phyloP scores from a whole-genome alignment of 1,284 basidiomycete species.

The Ceratobasidium sp. region DNA sequence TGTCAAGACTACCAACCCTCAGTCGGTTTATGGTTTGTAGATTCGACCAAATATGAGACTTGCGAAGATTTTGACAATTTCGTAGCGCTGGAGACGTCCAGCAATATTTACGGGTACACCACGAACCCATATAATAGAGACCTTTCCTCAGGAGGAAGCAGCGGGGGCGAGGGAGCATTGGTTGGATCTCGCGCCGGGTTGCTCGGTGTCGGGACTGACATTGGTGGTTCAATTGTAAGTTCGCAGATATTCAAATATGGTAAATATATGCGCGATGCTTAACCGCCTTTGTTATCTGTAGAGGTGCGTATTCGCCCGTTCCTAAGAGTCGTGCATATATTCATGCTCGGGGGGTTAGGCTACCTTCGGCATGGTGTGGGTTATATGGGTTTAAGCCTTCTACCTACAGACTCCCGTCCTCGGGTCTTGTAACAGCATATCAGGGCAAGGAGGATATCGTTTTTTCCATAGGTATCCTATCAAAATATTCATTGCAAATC shows the following conservation, averaged over 20 bases:
- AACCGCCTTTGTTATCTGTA: too few relatives aligned
- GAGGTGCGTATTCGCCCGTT: too few relatives aligned
- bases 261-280: too few relatives aligned
- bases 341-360: slow-evolving; percentile 6
- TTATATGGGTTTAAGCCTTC: slow-evolving; percentile 64
- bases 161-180: slow-evolving; percentile 69
- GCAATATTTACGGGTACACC: slow-evolving; percentile 61
- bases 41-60: slow-evolving; percentile 10
- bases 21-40: slow-evolving; percentile 57
- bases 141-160: slow-evolving; percentile 64
- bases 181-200: slow-evolving; percentile 63
- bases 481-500: slow-evolving; percentile 47
- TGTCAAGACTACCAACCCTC: slow-evolving; percentile 64
- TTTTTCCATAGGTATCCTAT: slow-evolving; percentile 32
- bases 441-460: slow-evolving; percentile 59
- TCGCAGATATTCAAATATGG: too few relatives aligned
- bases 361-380: slow-evolving; percentile 59
- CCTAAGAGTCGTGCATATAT: too few relatives aligned
- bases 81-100: slow-evolving; percentile 57
- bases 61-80: slow-evolving; percentile 43
- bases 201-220: slow-evolving; percentile 66
- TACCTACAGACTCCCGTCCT: slow-evolving; percentile 59
- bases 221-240: slow-evolving; percentile 50
- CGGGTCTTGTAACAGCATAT: slow-evolving; percentile 59
- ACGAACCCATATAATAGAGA: slow-evolving; percentile 62